phyloP scores from a whole-genome alignment of 768 basidiomycete genomes.

The Leucocoprinus leucothites region DNA sequence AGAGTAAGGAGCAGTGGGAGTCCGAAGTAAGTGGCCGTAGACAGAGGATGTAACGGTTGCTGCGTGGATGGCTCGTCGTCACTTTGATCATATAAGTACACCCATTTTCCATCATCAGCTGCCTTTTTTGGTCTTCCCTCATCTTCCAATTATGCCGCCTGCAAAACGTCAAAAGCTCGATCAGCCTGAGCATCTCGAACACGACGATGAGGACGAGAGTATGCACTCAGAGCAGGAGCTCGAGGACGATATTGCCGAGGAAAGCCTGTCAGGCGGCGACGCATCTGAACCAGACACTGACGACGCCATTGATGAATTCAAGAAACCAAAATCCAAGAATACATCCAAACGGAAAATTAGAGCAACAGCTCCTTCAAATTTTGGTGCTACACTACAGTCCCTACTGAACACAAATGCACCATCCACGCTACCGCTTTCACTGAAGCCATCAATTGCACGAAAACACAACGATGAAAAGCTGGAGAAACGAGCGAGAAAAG shows the following conservation, averaged over 20 bases:
- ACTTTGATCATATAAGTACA: not conserved
- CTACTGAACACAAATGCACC: constrained; percentile 71
- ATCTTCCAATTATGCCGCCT: constrained; percentile 39
- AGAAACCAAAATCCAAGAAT: constrained; percentile 67
- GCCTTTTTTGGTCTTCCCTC: constrained; percentile 7
- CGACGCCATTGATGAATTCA: constrained; percentile 58
- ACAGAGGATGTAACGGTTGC: not conserved
- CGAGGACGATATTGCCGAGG: constrained; percentile 17
- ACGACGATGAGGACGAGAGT: constrained; percentile 20
- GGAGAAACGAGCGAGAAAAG: constrained; percentile 68
- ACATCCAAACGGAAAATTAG: constrained; percentile 82
- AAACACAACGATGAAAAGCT: constrained; percentile 75
- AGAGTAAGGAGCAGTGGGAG: too few relatives aligned
- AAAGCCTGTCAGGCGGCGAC: constrained; percentile 17
- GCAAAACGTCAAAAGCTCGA: constrained; percentile 50
- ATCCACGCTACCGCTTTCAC: constrained; percentile 67
- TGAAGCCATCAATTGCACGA: constrained; percentile 70
- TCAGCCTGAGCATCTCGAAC: constrained; percentile 25
- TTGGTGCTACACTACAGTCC: constrained; percentile 71
- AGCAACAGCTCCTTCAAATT: constrained; percentile 70
- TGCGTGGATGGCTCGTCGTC: constrained; percentile 1
- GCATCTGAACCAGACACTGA: constrained; percentile 43
- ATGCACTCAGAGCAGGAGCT: not conserved
- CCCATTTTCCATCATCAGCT: constrained; percentile 10
- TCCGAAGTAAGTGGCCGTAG: too few relatives aligned